Percentiles rank a stretch among this genome's conserved stretches.
Evolutionary conservation across 1,284 basidiomycete species (phyloP).

Genomic region (Cystobasidium sp.): DNA sequence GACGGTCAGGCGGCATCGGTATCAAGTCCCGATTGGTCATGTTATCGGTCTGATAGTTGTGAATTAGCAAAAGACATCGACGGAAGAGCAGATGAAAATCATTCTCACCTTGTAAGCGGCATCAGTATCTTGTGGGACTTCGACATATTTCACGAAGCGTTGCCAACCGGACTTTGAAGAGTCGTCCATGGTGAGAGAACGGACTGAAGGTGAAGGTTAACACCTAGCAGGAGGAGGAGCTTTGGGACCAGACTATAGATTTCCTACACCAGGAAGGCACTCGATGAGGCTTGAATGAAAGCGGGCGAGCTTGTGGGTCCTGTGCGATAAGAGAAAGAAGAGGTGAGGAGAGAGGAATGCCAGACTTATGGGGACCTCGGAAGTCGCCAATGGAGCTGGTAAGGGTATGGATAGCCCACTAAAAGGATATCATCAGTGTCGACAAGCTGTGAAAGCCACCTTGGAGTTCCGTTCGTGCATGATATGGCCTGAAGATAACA

Average conservation of each 20-base stretch:
- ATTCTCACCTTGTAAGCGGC: slow-evolving; percentile 8
- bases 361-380: background rate
- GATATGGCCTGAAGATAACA: background rate
- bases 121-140: slow-evolving; percentile 19
- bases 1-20: slow-evolving; percentile 52
- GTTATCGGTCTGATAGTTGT: slow-evolving; percentile 10
- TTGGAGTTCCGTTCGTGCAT: background rate
- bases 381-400: background rate
- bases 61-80: background rate
- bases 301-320: too few species aligned
- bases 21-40: slow-evolving; percentile 53
- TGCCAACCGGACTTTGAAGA: background rate
- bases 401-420: background rate
- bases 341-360: background rate
- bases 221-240: too few species aligned
- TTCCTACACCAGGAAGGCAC: too few species aligned
- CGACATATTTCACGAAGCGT: slow-evolving; percentile 14
- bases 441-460: background rate
- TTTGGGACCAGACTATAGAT: too few species aligned
- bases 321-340: background rate
- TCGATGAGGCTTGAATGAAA: too few species aligned
- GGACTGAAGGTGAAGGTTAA: too few species aligned
- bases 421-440: background rate
- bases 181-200: too few species aligned
- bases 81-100: too few species aligned